Evolutionary conservation across 2,329 filamentous ascomycete species (phyloP), one percentile per base, ranked within the genome.

Genomic region (Ilyonectria mors-panacis): DNA sequence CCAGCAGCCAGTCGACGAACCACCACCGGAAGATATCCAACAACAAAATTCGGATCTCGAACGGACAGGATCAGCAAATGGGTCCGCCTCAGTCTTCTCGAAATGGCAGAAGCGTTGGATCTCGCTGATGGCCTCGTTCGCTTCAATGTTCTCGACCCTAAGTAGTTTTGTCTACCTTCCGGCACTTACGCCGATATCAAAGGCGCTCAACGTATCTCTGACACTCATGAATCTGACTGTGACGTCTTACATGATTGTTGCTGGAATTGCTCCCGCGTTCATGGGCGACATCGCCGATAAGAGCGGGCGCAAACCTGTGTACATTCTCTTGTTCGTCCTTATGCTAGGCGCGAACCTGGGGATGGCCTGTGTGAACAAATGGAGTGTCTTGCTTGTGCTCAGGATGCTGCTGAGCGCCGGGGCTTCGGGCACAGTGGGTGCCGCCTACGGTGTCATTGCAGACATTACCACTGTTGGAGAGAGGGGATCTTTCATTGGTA

Each of bases 281-380:
- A 50, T 67, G 48, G 88, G 87, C 2, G 85, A 87, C 57, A 84
- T 89, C 33, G 86, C 85, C 1, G 88, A 90, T 70, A 81, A 80
- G 59, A 81, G 84, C 6, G 88, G 88, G 2, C 83, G 87, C 26
- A 81, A 87, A 12, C 87, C 87, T 0, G 86, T 87, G 1, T 88
- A 87, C 66, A 80, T 89, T 13, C 75, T 88, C 19, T 81, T 83
- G 42, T 86, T 89, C 56, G 66, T 77, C 21, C 83, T 89, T 15
- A 88, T 87, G 70, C 73, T 88, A 2, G 77, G 79, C 19, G 86
- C 86, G 3, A 65, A 66, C 21, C 30, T 69, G 4, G 67, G 59
- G 4, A 66, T 67, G 17, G 63, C 66, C 13, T 26, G 30, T 12
- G 39, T 51, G 26, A 58, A 23, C 3, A 50, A 60, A 2, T 67